A percentile compares a stretch with the other conserved stretches of the same genome.
Conservation (phyloP, 176 grass and related monocot species). For the Oropetium thomaeum region DNA sequence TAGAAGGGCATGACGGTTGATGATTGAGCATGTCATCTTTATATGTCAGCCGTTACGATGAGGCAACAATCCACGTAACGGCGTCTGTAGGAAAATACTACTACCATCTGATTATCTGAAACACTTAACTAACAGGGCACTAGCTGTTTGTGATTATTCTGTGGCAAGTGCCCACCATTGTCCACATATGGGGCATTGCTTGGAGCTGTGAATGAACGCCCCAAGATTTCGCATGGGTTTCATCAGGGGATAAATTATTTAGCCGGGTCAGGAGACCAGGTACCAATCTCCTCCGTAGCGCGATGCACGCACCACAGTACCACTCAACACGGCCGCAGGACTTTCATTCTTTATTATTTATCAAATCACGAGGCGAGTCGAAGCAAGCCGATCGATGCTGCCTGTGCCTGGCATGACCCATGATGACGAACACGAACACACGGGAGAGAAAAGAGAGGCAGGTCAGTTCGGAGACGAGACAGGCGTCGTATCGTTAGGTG, state of each 20-base stretch:
- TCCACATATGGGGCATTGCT: neutral
- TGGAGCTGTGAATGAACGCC: neutral
- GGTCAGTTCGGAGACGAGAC: neutral
- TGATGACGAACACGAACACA: neutral
- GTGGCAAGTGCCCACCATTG: neutral
- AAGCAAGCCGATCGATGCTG: neutral
- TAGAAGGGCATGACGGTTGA: conserved; percentile 3
- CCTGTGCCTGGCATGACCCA: too few species aligned
- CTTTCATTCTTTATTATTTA: neutral
- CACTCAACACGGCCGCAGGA: too few species aligned
- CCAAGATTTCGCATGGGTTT: neutral
- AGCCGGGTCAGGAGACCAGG: neutral
- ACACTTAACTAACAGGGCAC: neutral
- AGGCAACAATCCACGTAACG: neutral
- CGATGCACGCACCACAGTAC: neutral
- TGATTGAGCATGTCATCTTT: neutral
- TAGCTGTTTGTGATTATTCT: neutral
- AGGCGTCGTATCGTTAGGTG: neutral
- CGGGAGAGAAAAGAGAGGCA: neutral
- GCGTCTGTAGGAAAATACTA: conserved; percentile 5
- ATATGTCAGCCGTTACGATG: conserved; percentile 2
- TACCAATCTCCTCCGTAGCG: neutral
- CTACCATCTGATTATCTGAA: too few species aligned
- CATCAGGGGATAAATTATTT: neutral
- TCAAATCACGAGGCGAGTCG: neutral